phyloP scores from a whole-genome alignment of 768 basidiomycete species.

The Lyophyllum atratum region DNA sequence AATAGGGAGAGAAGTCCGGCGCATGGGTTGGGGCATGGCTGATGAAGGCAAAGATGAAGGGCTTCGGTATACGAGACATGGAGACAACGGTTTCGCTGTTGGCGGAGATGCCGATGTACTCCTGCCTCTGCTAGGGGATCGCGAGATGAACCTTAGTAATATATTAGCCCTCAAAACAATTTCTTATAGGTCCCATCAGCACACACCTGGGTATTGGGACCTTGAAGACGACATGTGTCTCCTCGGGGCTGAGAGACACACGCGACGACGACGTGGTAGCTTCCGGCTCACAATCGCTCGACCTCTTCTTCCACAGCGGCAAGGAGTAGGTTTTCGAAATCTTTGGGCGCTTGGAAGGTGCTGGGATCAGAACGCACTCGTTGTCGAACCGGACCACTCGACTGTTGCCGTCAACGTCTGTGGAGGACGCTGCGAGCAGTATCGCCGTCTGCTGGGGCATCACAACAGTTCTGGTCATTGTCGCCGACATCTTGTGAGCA shows the following conservation, averaged over 20 bases:
- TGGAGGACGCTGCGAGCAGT: constrained; percentile 5
- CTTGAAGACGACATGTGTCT: constrained; percentile 54
- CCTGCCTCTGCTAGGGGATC: constrained; percentile 42
- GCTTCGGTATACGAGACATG: constrained; percentile 57
- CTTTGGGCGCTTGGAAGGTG: constrained; percentile 48
- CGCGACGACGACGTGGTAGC: constrained; percentile 18
- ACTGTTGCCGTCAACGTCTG: constrained; percentile 7
- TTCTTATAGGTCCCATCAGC: background rate
- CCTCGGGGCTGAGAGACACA: constrained; percentile 28
- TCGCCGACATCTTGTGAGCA: constrained; percentile 15
- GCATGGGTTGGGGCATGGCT: constrained; percentile 18
- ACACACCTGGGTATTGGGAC: constrained; percentile 63
- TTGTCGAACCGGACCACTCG: constrained; percentile 69
- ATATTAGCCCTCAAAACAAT: constrained; percentile 2
- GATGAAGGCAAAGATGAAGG: constrained; percentile 25
- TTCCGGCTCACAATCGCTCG: constrained; percentile 26
- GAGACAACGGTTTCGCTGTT: constrained; percentile 39
- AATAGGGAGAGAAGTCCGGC: constrained; percentile 25
- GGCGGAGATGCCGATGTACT: constrained; percentile 31
- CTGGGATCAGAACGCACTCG: constrained; percentile 77
- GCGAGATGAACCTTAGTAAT: constrained; percentile 42
- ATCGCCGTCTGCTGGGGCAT: constrained; percentile 9
- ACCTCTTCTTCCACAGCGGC: constrained; percentile 60
- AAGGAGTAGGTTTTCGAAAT: constrained; percentile 68
- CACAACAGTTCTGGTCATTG: constrained; percentile 15